Evolutionary conservation across 169 alveolate genomes (phyloP).

Genomic region (Perkinsus olseni): DNA sequence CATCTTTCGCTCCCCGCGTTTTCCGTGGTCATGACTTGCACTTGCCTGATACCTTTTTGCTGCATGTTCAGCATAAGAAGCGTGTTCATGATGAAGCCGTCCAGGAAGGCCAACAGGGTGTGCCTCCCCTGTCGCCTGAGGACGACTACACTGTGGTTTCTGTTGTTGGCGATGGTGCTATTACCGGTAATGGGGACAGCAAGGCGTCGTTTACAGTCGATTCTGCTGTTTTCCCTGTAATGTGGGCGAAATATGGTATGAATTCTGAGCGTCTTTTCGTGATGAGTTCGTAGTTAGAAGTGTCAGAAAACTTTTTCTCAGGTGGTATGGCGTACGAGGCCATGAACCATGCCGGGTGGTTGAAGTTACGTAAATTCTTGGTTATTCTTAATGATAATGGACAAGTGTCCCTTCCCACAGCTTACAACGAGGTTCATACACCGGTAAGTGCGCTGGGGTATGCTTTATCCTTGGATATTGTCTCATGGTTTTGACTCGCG

Average conservation of each 20-base stretch:
- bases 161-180: neutral
- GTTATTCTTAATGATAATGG: conserved; percentile 72
- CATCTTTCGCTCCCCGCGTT: too few relatives aligned
- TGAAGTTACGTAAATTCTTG: conserved; percentile 55
- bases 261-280: too few relatives aligned
- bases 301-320: neutral
- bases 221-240: too few relatives aligned
- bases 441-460: neutral
- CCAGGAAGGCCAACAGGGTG: neutral
- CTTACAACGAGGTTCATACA: neutral
- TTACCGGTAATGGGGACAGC: neutral
- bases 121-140: neutral
- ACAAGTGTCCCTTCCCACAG: conserved; percentile 68
- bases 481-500: too few relatives aligned
- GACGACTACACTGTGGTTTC: neutral
- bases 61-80: neutral
- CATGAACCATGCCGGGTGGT: conserved; percentile 50
- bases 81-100: neutral
- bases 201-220: too few relatives aligned
- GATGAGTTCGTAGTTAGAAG: neutral
- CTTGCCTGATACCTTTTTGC: too few relatives aligned
- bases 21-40: too few relatives aligned
- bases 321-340: conserved; percentile 83
- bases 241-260: too few relatives aligned
- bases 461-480: neutral